Base-by-base conservation (phyloP, 2,329 filamentous ascomycete species). In the Stagonosporopsis tanaceti region DNA sequence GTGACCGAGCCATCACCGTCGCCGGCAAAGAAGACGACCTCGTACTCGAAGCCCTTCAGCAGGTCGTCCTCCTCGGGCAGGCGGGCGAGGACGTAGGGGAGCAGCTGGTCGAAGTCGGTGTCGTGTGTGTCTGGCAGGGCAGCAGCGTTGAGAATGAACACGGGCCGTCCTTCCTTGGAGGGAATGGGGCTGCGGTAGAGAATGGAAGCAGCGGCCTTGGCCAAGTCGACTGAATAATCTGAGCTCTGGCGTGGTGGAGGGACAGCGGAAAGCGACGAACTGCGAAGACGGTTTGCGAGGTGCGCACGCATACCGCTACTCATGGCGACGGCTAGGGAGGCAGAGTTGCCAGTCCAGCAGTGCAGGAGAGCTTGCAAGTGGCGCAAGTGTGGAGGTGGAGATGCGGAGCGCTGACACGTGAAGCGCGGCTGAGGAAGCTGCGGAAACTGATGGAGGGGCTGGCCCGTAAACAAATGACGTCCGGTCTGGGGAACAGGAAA, bases 21-120 rank as follows among this genome's bases (percentile, higher is more conserved):
- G n/a, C 83, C 83, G 4, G 83, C 83, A 64, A 85, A 85, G 72
- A 85, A 84, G 53, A 85, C 75, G 42, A 86, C 79, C 65, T 85
- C 83, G 62, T 85, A 86, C 53, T 84, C 82, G 20, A 78, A 79
- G 2, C 82, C 83, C 45, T 77, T 78, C 28, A 84, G 75, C 55
- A 85, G 69, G 60, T 85, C 83, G 44, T 85, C 83, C 60, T 86
- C 83, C 22, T 80, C 80, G 2, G 84, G 84, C 27, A 86, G 72
- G 52, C 83, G 76, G 3, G 81, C 80, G 14, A 86, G 76, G 6
- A 86, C 83, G 57, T 86, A 85, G 3, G 83, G 82, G 6, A 85
- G 73, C 15, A 86, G 74, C 38, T 74, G 74, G 66, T 85, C 82
- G 70, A 84, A 86, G 72, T 85, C 82, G 50, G 81, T 77, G 53